phyloP scores from a whole-genome alignment of 2,329 filamentous ascomycete genomes.

The Xylaria sp. region DNA sequence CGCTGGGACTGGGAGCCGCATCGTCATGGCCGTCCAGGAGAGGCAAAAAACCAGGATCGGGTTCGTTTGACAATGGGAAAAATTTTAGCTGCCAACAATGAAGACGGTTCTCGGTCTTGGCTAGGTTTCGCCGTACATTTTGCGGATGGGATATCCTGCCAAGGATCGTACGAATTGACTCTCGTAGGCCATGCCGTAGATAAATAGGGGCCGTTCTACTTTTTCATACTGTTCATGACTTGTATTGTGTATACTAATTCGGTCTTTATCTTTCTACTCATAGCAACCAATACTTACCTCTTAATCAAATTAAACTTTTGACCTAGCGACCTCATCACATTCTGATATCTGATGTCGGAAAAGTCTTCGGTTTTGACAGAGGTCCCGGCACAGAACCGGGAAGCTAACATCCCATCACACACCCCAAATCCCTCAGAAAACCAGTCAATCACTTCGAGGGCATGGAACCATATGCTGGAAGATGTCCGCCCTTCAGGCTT shows the following conservation, averaged over 20 bases:
- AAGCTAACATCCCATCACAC: not conserved
- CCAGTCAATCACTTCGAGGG: slow-evolving; percentile 39
- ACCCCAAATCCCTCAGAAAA: not conserved
- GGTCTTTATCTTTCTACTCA: not conserved
- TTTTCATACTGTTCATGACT: not conserved
- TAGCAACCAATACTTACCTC: not conserved
- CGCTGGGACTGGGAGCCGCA: slow-evolving; percentile 28
- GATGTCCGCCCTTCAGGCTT: slow-evolving; percentile 54
- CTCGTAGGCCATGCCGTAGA: slow-evolving; percentile 4
- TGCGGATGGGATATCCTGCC: not conserved
- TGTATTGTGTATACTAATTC: slow-evolving; percentile 7
- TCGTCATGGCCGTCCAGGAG: slow-evolving; percentile 8
- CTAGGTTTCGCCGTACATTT: not conserved
- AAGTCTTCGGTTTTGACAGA: slow-evolving; percentile 7
- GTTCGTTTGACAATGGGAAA: slow-evolving; percentile 1
- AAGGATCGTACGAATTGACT: slow-evolving; percentile 11
- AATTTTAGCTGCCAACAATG: slow-evolving; percentile 11
- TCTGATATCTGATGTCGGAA: slow-evolving; percentile 17
- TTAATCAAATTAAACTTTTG: not conserved
- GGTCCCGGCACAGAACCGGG: slow-evolving; percentile 1
- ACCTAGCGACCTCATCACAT: not conserved
- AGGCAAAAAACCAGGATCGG: slow-evolving; percentile 24
- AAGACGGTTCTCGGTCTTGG: slow-evolving; percentile 35
- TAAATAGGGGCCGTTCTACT: slow-evolving; percentile 29
- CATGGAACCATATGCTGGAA: slow-evolving; percentile 46